These are phyloP conservation scores for Funneliformis caledonium DNA, from an alignment of 371 early-diverging fungal genomes.

Conservation along the genomic window DNA sequence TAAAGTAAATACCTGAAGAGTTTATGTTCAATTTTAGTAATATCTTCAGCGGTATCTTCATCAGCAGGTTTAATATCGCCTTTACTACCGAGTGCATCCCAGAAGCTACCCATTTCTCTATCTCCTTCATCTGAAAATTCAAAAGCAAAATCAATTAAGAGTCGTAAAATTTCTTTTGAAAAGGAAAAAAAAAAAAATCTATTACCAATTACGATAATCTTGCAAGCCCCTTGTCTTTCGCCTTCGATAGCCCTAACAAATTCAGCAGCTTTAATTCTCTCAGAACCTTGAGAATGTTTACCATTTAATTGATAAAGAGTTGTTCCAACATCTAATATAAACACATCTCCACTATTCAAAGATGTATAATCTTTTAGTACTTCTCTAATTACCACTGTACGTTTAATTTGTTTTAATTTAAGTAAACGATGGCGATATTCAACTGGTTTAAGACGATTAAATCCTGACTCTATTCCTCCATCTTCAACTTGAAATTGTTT, in stretches of 20 bases:
- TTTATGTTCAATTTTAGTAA: not conserved
- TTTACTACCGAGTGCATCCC: slow-evolving; percentile 39
- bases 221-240: slow-evolving; percentile 19
- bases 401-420: slow-evolving; percentile 65
- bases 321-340: slow-evolving; percentile 75
- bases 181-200: not conserved
- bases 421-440: slow-evolving; percentile 66
- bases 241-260: slow-evolving; percentile 46
- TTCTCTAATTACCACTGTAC: slow-evolving; percentile 67
- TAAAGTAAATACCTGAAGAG: slow-evolving; percentile 17
- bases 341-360: slow-evolving; percentile 78
- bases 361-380: slow-evolving; percentile 58
- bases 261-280: slow-evolving; percentile 77
- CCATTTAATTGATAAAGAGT: slow-evolving; percentile 82
- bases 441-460: slow-evolving; percentile 69
- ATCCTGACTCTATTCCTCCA: slow-evolving; percentile 84
- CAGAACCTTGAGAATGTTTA: slow-evolving; percentile 62
- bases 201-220: slow-evolving; percentile 32
- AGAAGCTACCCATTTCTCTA: slow-evolving; percentile 35
- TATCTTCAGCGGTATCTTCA: slow-evolving; percentile 15
- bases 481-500: slow-evolving; percentile 56
- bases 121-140: slow-evolving; percentile 31
- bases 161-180: not conserved
- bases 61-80: slow-evolving; percentile 30
- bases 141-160: not conserved